phyloP scores from a whole-genome alignment of 495 filamentous ascomycete species.

The Tuber magnatum region DNA sequence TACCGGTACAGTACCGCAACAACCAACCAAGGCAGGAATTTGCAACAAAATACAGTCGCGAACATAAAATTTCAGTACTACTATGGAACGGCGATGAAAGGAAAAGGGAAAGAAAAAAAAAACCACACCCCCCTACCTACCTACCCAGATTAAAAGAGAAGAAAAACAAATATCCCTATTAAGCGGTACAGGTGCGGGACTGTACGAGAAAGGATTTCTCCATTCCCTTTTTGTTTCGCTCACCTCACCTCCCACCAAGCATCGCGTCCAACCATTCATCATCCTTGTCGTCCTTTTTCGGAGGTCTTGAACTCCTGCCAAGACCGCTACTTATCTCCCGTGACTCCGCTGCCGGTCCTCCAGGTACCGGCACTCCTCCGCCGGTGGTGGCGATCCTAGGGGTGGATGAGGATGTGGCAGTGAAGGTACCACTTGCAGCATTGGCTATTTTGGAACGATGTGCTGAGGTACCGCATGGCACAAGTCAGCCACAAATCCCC shows the following conservation, averaged over 20 bases:
- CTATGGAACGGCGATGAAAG: neutral
- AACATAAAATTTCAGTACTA: neutral
- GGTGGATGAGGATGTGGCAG: neutral
- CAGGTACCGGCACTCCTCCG: slow-evolving; percentile 8
- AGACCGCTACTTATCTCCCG: slow-evolving; percentile 31
- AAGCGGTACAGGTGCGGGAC: neutral
- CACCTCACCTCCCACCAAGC: slow-evolving; percentile 30
- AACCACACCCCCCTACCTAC: neutral
- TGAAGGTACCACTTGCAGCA: neutral
- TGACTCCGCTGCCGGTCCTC: slow-evolving; percentile 15
- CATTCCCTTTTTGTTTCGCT: neutral
- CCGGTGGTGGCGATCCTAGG: neutral
- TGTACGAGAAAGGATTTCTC: neutral
- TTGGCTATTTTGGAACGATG: neutral
- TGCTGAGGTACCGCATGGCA: neutral
- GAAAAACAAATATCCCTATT: neutral
- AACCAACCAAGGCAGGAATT: neutral
- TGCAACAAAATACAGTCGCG: neutral
- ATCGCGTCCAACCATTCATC: slow-evolving; percentile 38
- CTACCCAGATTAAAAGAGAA: neutral
- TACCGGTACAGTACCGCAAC: neutral
- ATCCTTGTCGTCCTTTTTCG: slow-evolving; percentile 25
- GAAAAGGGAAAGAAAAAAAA: neutral
- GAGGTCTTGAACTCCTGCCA: slow-evolving; percentile 31
- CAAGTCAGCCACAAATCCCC: neutral